Evolutionary conservation across 805 yeast genomes (phyloP), one percentile per base, ranked within the genome.

Genomic region (Komagataella kurtzmanii): DNA sequence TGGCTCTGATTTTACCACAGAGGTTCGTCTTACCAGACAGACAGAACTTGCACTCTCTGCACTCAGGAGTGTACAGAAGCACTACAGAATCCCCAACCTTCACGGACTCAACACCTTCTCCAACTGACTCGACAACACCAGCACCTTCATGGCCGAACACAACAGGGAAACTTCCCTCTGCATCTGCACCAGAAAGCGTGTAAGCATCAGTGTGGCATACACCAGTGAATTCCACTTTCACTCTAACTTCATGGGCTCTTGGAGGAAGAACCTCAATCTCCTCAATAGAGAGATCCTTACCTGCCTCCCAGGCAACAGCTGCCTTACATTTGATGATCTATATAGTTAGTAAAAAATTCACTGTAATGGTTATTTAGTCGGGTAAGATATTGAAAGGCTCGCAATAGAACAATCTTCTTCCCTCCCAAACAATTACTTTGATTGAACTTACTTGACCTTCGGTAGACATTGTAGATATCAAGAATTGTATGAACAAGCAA

Each of bases 181-280:
- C 93, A 68, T 93, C 99, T 53, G 73, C 77, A 54, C 99, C 99
- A 49, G 95, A 83, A 58, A 93, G 76, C 8, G 98, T 91, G 75
- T 85, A 93, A 45, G 97, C 97, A 67, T 93, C 99, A 43, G 99
- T 93, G 74, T 93, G 99, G 69, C 99, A 93, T 45, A 93, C 96
- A 66, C 97, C 99, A 30, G 97, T 86, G 72, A 85, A 77, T 50
- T 74, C 75, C 53, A 93, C 71, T 70, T 88, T 85, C 67, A 93
- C 86, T 69, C 99, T 85, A 49, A 93, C 98, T 72, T 93, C 99
- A 65, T 93, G 97, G 49, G 97, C 96, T 68, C 80, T 85, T 59
- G 99, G 99, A 21, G 99, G 89, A 21, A 78, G 83, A 47, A 93
- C 99, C 64, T 85, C 88, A 58, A 93, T 77, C 54, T 85, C 86